Evolutionary conservation across 768 basidiomycete genomes (phyloP), one percentile per base, ranked within the genome.

Genomic region (Boletus rubescentipes): DNA sequence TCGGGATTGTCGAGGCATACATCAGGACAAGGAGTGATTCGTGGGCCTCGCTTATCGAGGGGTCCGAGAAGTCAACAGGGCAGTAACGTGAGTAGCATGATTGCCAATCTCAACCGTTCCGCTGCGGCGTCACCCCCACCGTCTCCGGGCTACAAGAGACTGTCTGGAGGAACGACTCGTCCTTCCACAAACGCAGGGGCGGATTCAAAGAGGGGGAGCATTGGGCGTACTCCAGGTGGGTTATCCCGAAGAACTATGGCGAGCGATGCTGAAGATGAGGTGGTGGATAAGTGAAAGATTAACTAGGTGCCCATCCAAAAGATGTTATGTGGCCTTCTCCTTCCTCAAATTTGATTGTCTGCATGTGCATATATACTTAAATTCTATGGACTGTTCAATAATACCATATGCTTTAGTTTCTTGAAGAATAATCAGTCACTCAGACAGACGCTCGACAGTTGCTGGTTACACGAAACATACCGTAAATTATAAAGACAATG

Each of bases 211-310:
- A 82, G 76, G 57, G 74, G 79, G 26, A 26, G 26, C 35, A 64
- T 80, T 7, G 79, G 81, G n/a, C 72, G 80, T 34, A 43, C 44
- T 57, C 71, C 75, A 30, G 74, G 78, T 35, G 76, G 79, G 30
- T 77, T 85, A 50, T 85, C 87, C 49, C 80, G 88, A 64, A 79
- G 88, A 68, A 90, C 89, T 45, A 87, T 88, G 85, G 87, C 86
- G 38, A 89, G 87, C 64, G 89, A 91, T 64, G 89, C 89, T 34
- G 90, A 92, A 66, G 90, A 91, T 57, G 82, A 87, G 59, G 73
- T 87, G 53, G 75, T 87, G 52, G 70, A 71, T 5, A 70, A 70
- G 55, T 63, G 44, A 12, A 53, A 26, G 23, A 46, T 39, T 30
- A 43, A 41, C 16, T 31, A 8, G 29, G 29, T 5, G 8, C 12